Conservation (phyloP, 2,329 filamentous ascomycete species). For the Trichoderma atrobrunneum region DNA sequence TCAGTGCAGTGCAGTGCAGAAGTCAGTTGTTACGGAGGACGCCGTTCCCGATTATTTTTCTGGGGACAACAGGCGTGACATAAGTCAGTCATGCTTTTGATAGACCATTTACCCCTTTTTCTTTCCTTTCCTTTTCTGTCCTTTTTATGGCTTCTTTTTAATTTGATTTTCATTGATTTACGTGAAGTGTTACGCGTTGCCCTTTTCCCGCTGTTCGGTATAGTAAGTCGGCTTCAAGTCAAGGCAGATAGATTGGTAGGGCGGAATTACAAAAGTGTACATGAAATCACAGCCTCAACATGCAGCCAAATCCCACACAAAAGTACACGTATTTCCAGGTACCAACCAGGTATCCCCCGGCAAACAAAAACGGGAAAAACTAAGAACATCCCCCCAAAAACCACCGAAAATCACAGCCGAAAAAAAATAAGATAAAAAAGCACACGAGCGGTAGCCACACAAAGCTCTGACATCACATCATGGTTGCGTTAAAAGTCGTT, state of each 20-base stretch:
- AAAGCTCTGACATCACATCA: slow-evolving; percentile 10
- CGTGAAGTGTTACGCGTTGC: not conserved
- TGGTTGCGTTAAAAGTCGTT: slow-evolving; percentile 16
- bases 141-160: not conserved
- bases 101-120: not conserved
- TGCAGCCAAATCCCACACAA: too few species aligned
- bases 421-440: not conserved
- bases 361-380: not conserved
- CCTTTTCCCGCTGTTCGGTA: not conserved
- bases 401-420: not conserved
- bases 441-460: slow-evolving; percentile 1
- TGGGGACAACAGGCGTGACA: not conserved
- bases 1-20: not conserved
- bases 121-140: not conserved
- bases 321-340: not conserved
- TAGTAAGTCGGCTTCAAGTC: too few species aligned
- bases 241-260: too few species aligned
- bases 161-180: not conserved
- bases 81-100: not conserved
- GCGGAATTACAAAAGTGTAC: not conserved
- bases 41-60: not conserved
- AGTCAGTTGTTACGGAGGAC: not conserved
- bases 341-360: not conserved
- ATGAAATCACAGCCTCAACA: not conserved
- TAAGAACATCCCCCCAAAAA: too few species aligned